Conservation (phyloP, 2,329 filamentous ascomycete genomes). For the Botrytis cinerea region DNA sequence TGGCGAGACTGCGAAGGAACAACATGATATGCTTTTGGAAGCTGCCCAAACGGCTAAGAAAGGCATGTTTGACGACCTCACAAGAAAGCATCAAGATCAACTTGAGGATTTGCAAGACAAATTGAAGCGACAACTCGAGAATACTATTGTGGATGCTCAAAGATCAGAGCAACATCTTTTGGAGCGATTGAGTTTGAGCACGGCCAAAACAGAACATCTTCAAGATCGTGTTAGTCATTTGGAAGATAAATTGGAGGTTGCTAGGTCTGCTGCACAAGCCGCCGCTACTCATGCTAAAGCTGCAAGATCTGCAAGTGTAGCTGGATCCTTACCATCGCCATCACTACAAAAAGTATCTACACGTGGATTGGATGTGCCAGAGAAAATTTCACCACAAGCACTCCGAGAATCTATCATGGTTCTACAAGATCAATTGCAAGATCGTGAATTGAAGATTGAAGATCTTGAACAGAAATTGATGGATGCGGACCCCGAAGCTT, state of each 20-base stretch:
- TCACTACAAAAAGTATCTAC: conserved; percentile 40
- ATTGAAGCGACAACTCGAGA: conserved; percentile 72
- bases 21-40: conserved; percentile 81
- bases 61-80: conserved; percentile 52
- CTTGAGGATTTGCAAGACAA: conserved; percentile 74
- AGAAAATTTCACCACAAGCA: conserved; percentile 92
- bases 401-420: conserved; percentile 95
- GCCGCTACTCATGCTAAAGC: conserved; percentile 37
- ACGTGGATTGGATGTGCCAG: conserved; percentile 59
- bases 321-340: conserved; percentile 26
- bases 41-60: conserved; percentile 72
- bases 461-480: conserved; percentile 73
- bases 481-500: conserved; percentile 72
- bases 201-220: conserved; percentile 81
- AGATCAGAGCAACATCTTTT: conserved; percentile 76
- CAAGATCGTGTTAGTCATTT: conserved; percentile 83
- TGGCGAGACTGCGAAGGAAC: conserved; percentile 76
- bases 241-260: conserved; percentile 88
- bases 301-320: conserved; percentile 37
- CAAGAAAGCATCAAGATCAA: conserved; percentile 64
- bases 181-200: conserved; percentile 77
- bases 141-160: conserved; percentile 77
- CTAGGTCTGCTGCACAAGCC: conserved; percentile 73
- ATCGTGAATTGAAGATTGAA: conserved; percentile 88
- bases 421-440: conserved; percentile 93